Percentiles rank a stretch among this genome's conserved stretches.
Conservation (phyloP, 495 filamentous ascomycete genomes). For the Podospora fimiseda region DNA sequence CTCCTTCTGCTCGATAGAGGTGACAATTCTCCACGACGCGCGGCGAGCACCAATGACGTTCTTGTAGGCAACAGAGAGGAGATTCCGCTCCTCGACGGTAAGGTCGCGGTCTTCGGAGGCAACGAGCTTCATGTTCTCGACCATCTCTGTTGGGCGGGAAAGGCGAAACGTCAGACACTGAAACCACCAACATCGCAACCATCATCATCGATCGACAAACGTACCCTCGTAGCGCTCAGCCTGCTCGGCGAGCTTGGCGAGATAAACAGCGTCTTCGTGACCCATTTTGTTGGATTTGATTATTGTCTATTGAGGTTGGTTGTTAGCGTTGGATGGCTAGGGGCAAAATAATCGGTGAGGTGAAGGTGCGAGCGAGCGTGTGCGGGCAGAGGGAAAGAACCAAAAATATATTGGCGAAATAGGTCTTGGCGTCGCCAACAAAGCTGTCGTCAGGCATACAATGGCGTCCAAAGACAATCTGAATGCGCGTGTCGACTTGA, state of each 20-base stretch:
- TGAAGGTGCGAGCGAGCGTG: slow-evolving; percentile 7
- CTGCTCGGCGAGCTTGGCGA: slow-evolving; percentile 99
- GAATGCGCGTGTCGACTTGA: slow-evolving; percentile 28
- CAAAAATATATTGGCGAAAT: slow-evolving; percentile 5
- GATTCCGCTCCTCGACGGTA: slow-evolving; percentile 97
- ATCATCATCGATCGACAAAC: slow-evolving; percentile 30
- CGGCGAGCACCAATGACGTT: slow-evolving; percentile 98
- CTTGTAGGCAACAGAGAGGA: slow-evolving; percentile 99
- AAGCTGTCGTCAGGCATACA: not conserved
- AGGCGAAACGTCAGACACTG: slow-evolving; percentile 17
- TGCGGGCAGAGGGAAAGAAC: slow-evolving; percentile 5
- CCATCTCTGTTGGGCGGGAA: slow-evolving; percentile 70
- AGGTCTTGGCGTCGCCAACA: not conserved
- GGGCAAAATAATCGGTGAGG: slow-evolving; percentile 8
- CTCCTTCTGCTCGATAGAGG: slow-evolving; percentile 99
- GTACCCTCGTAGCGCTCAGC: slow-evolving; percentile 99
- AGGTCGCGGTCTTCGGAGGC: slow-evolving; percentile 95
- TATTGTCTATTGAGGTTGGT: slow-evolving; percentile 12
- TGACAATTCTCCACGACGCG: slow-evolving; percentile 99
- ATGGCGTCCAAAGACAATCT: slow-evolving; percentile 8
- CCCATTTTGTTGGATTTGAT: slow-evolving; percentile 67
- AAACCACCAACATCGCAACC: not conserved
- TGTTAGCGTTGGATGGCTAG: slow-evolving; percentile 26
- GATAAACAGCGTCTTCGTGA: slow-evolving; percentile 98
- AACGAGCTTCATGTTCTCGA: slow-evolving; percentile 99